Evolutionary conservation across 345 rosid genomes (phyloP).

Genomic region (Zanthoxylum bungeanum): DNA sequence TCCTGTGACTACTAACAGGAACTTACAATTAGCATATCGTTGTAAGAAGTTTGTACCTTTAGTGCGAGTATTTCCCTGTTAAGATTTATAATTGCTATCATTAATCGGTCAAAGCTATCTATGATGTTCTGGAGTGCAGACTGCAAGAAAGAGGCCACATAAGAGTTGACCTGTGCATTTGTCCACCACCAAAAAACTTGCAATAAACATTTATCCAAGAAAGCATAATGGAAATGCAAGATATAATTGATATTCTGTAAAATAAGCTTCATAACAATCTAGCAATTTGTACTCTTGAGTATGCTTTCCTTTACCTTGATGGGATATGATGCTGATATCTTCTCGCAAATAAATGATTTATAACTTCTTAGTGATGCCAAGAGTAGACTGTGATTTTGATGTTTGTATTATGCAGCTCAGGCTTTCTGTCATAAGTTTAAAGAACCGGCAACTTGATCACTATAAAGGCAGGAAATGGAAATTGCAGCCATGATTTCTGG

Average conservation of each 20-base stretch:
- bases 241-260: background rate
- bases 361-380: background rate
- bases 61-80: background rate
- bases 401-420: constrained; percentile 44
- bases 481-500: constrained; percentile 59
- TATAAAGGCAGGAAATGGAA: constrained; percentile 43
- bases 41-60: background rate
- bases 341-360: background rate
- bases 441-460: constrained; percentile 36
- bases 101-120: background rate
- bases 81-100: background rate
- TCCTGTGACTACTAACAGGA: background rate
- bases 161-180: background rate
- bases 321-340: background rate
- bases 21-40: background rate
- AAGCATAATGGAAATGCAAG: background rate
- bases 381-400: background rate
- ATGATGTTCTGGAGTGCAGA: background rate
- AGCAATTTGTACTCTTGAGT: background rate
- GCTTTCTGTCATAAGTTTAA: constrained; percentile 36
- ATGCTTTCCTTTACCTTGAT: background rate
- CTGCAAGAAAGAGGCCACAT: background rate
- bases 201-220: background rate
- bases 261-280: background rate
- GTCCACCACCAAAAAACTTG: background rate